Conservation (phyloP, 1,284 basidiomycete genomes). For the Irpex lacteus region DNA sequence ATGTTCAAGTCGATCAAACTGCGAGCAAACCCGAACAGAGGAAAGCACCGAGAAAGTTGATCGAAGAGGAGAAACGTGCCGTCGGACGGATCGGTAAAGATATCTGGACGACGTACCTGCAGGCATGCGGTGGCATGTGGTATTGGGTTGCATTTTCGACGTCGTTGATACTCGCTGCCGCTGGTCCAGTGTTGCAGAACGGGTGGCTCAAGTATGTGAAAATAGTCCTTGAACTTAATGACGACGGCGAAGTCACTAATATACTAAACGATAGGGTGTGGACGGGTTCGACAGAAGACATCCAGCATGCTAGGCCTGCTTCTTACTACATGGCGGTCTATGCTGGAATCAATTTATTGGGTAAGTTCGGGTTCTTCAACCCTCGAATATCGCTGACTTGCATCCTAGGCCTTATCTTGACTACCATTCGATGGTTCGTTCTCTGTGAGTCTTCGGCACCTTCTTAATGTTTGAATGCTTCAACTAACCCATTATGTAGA, state of each 20-base stretch:
- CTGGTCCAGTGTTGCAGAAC: conserved; percentile 79
- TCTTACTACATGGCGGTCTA: conserved; percentile 80
- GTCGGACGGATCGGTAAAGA: conserved; percentile 77
- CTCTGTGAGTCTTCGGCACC: conserved; percentile 43
- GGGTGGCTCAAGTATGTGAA: conserved; percentile 71
- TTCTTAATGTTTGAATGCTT: conserved; percentile 1
- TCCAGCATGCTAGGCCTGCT: conserved; percentile 43
- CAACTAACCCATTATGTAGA: conserved; percentile 35
- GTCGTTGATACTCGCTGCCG: conserved; percentile 60
- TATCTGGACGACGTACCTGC: conserved; percentile 82
- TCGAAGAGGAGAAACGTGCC: conserved; percentile 89
- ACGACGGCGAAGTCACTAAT: not conserved
- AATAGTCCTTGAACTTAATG: not conserved
- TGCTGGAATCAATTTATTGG: conserved; percentile 49
- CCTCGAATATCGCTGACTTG: conserved; percentile 5
- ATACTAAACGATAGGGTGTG: conserved; percentile 45
- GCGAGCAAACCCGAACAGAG: conserved; percentile 44
- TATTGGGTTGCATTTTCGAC: conserved; percentile 75
- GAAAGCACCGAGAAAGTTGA: conserved; percentile 78
- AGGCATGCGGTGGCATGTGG: conserved; percentile 58
- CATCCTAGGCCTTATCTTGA: conserved; percentile 54
- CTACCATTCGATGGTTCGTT: conserved; percentile 66
- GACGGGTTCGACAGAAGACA: conserved; percentile 50
- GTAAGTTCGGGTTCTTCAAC: conserved; percentile 19
- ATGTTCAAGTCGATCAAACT: conserved; percentile 26